phyloP scores from a whole-genome alignment of 2,329 filamentous ascomycete species.

The Westerdykella sp. region DNA sequence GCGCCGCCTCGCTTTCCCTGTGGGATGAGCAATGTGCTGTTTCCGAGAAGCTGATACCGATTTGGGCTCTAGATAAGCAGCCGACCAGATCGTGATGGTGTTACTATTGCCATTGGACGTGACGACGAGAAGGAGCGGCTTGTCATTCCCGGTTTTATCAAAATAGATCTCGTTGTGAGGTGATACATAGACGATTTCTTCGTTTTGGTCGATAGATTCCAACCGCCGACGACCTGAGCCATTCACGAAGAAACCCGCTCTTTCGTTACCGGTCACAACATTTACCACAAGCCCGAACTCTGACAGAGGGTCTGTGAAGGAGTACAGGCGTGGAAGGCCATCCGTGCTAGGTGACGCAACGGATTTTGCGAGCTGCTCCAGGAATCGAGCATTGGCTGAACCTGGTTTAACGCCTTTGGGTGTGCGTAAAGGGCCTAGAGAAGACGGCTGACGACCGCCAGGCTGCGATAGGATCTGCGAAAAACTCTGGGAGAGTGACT shows the following conservation, averaged over 20 bases:
- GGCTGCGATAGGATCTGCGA: conserved; percentile 35
- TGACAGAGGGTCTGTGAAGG: conserved; percentile 75
- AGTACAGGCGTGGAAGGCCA: conserved; percentile 70
- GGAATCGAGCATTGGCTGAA: conserved; percentile 19
- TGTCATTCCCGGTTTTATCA: conserved; percentile 40
- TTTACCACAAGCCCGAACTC: conserved; percentile 76
- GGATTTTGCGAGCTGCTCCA: conserved; percentile 27
- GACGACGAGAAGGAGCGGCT: conserved; percentile 63
- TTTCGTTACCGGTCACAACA: conserved; percentile 24
- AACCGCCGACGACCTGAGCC: conserved; percentile 33
- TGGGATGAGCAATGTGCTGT: conserved; percentile 33
- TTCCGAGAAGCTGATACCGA: conserved; percentile 42
- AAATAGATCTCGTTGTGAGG: conserved; percentile 51
- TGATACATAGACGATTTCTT: conserved; percentile 81
- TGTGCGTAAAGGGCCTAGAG: conserved; percentile 18
- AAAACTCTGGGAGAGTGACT: conserved; percentile 50
- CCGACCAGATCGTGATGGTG: conserved; percentile 78
- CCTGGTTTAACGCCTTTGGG: conserved; percentile 18
- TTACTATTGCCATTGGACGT: conserved; percentile 73
- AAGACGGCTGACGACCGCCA: conserved; percentile 22
- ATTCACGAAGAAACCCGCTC: conserved; percentile 22
- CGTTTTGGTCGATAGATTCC: conserved; percentile 64
- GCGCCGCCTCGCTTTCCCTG: conserved; percentile 52
- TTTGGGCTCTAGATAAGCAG: conserved; percentile 68
- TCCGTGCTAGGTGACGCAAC: conserved; percentile 25